phyloP scores from a whole-genome alignment of 2,329 filamentous ascomycete genomes.

The Proliferodiscus dingleyae region DNA sequence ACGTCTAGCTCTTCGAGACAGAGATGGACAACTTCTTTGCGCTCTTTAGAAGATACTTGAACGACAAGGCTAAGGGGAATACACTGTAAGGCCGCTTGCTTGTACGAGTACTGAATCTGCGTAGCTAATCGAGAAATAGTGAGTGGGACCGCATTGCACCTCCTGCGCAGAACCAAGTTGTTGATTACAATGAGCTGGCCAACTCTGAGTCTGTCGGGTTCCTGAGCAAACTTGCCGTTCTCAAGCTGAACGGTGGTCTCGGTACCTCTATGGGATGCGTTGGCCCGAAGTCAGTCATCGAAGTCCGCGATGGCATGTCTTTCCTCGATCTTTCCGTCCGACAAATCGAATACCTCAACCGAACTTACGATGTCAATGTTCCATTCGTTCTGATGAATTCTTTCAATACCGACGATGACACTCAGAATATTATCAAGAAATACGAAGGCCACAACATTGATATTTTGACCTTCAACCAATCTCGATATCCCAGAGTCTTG shows the following conservation, averaged over 20 bases:
- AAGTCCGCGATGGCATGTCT: slow-evolving; percentile 99
- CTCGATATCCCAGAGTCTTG: slow-evolving; percentile 92
- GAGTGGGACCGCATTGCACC: slow-evolving; percentile 97
- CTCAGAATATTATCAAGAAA: slow-evolving; percentile 99
- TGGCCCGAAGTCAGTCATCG: slow-evolving; percentile 98
- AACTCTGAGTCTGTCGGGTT: slow-evolving; percentile 89
- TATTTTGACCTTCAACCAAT: slow-evolving; percentile 99
- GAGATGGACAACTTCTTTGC: slow-evolving; percentile 99
- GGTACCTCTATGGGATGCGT: slow-evolving; percentile 99
- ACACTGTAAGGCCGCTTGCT: slow-evolving; percentile 72
- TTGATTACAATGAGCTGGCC: slow-evolving; percentile 86
- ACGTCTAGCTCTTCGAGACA: slow-evolving; percentile 80
- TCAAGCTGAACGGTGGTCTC: slow-evolving; percentile 98
- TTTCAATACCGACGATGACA: slow-evolving; percentile 99
- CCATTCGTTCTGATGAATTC: slow-evolving; percentile 99
- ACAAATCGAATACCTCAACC: slow-evolving; percentile 98
- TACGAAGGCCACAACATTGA: slow-evolving; percentile 99
- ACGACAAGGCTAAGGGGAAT: slow-evolving; percentile 98
- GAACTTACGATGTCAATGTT: slow-evolving; percentile 94
- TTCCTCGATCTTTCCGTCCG: slow-evolving; percentile 98
- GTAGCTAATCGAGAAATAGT: slow-evolving; percentile 39
- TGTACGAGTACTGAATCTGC: not conserved
- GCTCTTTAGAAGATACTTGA: slow-evolving; percentile 95
- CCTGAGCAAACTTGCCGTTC: slow-evolving; percentile 93
- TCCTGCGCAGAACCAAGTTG: slow-evolving; percentile 87